These are phyloP conservation scores for Curvularia hawaiiensis DNA, from an alignment of 2,329 filamentous ascomycete genomes.

Conservation along the genomic window DNA sequence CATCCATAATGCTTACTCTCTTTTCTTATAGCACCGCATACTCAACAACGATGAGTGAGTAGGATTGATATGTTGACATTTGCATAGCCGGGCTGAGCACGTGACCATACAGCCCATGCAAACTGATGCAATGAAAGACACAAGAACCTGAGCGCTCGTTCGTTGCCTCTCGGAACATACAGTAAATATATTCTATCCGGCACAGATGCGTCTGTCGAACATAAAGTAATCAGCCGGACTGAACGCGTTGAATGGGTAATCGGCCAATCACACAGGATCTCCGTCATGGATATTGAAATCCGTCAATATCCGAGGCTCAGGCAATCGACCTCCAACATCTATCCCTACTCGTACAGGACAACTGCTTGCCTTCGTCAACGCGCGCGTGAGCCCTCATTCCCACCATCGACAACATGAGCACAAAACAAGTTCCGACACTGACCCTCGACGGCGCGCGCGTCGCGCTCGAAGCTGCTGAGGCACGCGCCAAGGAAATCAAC, in stretches of 20 bases:
- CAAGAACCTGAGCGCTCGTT: neutral
- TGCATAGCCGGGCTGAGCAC: neutral
- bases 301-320: constrained; percentile 9
- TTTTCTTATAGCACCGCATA: neutral
- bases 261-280: neutral
- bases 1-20: neutral
- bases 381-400: neutral
- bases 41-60: neutral
- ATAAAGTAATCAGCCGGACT: neutral
- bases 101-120: neutral
- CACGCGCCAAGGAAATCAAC: constrained; percentile 43
- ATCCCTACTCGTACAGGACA: neutral
- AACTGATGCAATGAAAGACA: neutral
- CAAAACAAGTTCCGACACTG: constrained; percentile 37
- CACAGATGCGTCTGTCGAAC: neutral
- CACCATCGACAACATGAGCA: constrained; percentile 34
- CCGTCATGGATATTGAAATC: neutral
- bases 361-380: neutral
- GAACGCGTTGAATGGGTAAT: neutral
- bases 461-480: constrained; percentile 45
- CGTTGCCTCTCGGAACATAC: neutral
- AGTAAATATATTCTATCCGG: neutral
- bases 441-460: constrained; percentile 46
- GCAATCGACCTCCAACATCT: neutral
- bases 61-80: neutral